Evolutionary conservation across 805 yeast genomes (phyloP).

Genomic region (Kodamaea kaohsiungensis): DNA sequence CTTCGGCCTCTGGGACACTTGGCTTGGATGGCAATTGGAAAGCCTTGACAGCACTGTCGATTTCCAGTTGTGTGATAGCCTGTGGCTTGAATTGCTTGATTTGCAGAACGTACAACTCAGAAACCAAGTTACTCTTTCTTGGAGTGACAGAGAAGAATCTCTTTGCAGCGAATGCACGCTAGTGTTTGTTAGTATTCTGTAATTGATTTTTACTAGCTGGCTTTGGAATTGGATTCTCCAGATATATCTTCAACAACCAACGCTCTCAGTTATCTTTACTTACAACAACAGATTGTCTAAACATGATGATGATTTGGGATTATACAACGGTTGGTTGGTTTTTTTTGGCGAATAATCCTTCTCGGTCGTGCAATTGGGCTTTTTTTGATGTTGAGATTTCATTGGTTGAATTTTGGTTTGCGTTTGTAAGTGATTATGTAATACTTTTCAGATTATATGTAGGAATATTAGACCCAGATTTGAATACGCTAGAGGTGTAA

Average conservation of each 20-base stretch:
- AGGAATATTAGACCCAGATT: background rate
- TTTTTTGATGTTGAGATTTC: background rate
- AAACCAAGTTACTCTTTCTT: conserved; percentile 58
- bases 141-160: conserved; percentile 46
- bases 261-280: conserved; percentile 19
- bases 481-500: background rate
- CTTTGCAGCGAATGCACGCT: conserved; percentile 38
- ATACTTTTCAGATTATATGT: background rate
- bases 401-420: conserved; percentile 5
- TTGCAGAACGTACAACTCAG: conserved; percentile 85
- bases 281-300: conserved; percentile 44
- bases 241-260: background rate
- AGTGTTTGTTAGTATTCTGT: background rate
- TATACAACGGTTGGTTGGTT: conserved; percentile 4
- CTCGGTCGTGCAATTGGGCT: conserved; percentile 8
- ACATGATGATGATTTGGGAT: conserved; percentile 22
- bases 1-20: conserved; percentile 68
- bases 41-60: conserved; percentile 75
- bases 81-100: conserved; percentile 87
- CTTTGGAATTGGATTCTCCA: background rate
- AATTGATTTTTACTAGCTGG: too few species aligned
- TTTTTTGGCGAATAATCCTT: conserved; percentile 8
- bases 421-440: too few species aligned
- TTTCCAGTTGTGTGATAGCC: conserved; percentile 68
- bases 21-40: conserved; percentile 86